phyloP scores from a whole-genome alignment of 768 basidiomycete species.

The Ramaria sp. region DNA sequence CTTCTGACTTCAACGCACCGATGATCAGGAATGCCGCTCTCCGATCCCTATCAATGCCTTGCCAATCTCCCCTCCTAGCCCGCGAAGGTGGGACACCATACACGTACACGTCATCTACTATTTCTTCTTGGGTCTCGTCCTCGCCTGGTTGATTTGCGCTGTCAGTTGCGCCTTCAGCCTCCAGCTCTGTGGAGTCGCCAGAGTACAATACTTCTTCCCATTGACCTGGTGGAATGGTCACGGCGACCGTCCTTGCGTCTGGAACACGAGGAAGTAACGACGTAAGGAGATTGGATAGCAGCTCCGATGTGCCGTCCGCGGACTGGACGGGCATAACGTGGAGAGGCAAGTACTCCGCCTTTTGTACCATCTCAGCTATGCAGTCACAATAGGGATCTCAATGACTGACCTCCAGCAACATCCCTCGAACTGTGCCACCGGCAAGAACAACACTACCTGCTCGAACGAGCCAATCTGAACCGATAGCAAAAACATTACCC shows the following conservation, averaged over 20 bases:
- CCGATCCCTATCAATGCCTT: slow-evolving; percentile 67
- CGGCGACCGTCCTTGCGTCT: slow-evolving; percentile 66
- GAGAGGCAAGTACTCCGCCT: slow-evolving; percentile 80
- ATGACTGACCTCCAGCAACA: slow-evolving; percentile 63
- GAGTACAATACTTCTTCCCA: slow-evolving; percentile 73
- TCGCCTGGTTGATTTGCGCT: slow-evolving; percentile 12
- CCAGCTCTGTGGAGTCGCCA: slow-evolving; percentile 39
- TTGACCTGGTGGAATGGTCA: slow-evolving; percentile 65
- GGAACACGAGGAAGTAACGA: slow-evolving; percentile 64
- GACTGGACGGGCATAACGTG: slow-evolving; percentile 54
- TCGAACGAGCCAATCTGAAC: slow-evolving; percentile 73
- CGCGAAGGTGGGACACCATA: slow-evolving; percentile 40
- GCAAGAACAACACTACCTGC: slow-evolving; percentile 69
- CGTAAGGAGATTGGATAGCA: slow-evolving; percentile 64
- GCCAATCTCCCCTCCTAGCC: slow-evolving; percentile 53
- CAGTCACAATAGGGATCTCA: background rate
- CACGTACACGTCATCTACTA: slow-evolving; percentile 47
- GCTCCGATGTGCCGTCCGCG: slow-evolving; percentile 58
- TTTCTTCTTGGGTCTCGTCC: slow-evolving; percentile 15
- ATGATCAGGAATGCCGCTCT: slow-evolving; percentile 73
- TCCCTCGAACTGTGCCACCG: slow-evolving; percentile 70
- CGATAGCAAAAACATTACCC: slow-evolving; percentile 64
- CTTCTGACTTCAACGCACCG: slow-evolving; percentile 64
- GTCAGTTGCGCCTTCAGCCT: slow-evolving; percentile 19
- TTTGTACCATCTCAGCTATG: background rate